phyloP scores from a whole-genome alignment of 768 basidiomycete species.

The Rhodotorula graminis region DNA sequence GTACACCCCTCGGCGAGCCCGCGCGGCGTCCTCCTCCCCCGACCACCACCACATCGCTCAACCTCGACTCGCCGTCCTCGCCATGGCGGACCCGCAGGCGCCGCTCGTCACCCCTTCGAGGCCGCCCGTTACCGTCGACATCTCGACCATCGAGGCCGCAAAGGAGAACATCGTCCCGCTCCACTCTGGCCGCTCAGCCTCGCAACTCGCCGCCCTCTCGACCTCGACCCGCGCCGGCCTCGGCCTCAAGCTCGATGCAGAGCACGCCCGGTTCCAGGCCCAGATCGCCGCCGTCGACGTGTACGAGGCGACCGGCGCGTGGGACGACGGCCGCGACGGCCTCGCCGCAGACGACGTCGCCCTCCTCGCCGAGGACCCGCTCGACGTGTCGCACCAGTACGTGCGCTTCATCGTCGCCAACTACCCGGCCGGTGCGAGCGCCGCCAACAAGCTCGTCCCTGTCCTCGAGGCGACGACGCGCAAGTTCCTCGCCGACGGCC shows the following conservation, averaged over 20 bases:
- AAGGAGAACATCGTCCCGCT: conserved; percentile 55
- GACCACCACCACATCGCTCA: not conserved
- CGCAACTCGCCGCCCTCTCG: conserved; percentile 50
- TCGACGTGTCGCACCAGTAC: conserved; percentile 78
- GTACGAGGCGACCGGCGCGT: conserved; percentile 61
- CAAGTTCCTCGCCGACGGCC: conserved; percentile 72
- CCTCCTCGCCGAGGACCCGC: conserved; percentile 62
- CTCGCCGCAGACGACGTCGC: conserved; percentile 9
- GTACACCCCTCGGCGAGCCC: no score
- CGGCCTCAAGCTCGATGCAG: conserved; percentile 51
- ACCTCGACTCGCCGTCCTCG: not conserved
- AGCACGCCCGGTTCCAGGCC: conserved; percentile 46
- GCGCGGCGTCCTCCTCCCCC: no score
- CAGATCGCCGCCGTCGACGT: conserved; percentile 48
- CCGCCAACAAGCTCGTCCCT: conserved; percentile 67
- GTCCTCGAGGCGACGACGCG: conserved; percentile 77
- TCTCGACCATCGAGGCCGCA: conserved; percentile 50
- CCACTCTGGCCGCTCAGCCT: conserved; percentile 50
- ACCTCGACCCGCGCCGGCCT: conserved; percentile 60
- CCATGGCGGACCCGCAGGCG: not conserved
- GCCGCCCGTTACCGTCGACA: conserved; percentile 45
- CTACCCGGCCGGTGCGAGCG: conserved; percentile 70
- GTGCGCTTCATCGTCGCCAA: conserved; percentile 82
- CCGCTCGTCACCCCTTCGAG: not conserved
- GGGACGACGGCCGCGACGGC: conserved; percentile 55